Conservation (phyloP, 768 basidiomycete species). For the Termitomyces eurrhizus region DNA sequence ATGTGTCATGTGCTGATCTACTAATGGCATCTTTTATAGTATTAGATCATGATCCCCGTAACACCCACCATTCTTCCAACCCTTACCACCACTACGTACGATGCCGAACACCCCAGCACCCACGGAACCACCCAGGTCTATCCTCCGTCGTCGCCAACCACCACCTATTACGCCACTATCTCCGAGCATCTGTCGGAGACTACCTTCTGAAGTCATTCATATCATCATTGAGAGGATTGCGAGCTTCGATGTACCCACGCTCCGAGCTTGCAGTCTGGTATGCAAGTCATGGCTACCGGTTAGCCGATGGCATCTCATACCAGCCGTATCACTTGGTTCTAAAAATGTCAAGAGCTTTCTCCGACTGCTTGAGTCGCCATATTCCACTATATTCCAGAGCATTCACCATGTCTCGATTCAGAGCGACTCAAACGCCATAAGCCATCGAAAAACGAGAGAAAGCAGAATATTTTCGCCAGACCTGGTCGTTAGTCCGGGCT, state of each 20-base stretch:
- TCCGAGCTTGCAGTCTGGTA: constrained; percentile 16
- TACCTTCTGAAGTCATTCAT: constrained; percentile 17
- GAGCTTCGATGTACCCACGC: constrained; percentile 15
- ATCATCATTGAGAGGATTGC: constrained; percentile 17
- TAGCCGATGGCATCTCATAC: constrained; percentile 15
- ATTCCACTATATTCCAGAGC: constrained; percentile 13
- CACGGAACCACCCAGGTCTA: constrained; percentile 16
- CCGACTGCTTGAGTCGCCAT: constrained; percentile 13
- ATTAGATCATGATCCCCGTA: constrained; percentile 15
- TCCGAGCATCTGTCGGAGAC: constrained; percentile 11
- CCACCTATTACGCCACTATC: constrained; percentile 17
- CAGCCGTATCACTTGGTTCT: constrained; percentile 13
- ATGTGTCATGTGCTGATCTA: constrained; percentile 19
- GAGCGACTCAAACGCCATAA: constrained; percentile 16
- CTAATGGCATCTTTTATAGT: constrained; percentile 15
- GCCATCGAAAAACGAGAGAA: constrained; percentile 12
- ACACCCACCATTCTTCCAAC: constrained; percentile 7
- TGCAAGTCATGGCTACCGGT: constrained; percentile 17
- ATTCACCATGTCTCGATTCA: constrained; percentile 18
- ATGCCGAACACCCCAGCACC: constrained; percentile 6
- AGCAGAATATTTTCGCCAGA: constrained; percentile 12
- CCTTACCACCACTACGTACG: constrained; percentile 6
- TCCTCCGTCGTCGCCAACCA: constrained; percentile 17
- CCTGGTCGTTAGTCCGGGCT: background rate
- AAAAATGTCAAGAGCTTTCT: constrained; percentile 15